Evolutionary conservation across 2,329 filamentous ascomycete genomes (phyloP), one percentile per base, ranked within the genome.

Genomic region (Fusarium sp.): DNA sequence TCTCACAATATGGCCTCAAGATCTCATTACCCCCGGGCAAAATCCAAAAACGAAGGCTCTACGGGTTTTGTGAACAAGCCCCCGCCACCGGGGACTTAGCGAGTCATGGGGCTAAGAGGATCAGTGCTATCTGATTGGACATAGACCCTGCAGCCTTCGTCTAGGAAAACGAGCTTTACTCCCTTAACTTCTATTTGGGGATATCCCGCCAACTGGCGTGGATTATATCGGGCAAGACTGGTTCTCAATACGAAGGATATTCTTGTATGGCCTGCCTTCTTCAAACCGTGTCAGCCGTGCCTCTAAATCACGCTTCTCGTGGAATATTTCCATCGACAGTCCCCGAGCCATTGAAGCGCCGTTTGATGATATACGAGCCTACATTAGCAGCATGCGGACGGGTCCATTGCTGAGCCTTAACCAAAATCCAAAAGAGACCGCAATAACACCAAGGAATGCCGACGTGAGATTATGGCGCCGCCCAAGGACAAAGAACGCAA

Each of bases 401-500:
- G 63, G 46, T 46, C 63, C 44, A 42, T 38, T 56, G 40, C 26
- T 44, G 26, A 56, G 44, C 48, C 60, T 36, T 58, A 40, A 34
- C 45, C 50, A 54, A 70, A 44, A 59, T 52, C 63, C 68, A 40
- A 54, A 45, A 68, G 38, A 68, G 45, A 43, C 51, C 28, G 52
- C 67, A 43, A 54, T 59, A 63, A 43, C 49, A 36, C 62, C 49
- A 49, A 53, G 58, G 57, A 48, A 71, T 66, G 63, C 59, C 52
- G 55, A 58, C 42, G 44, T 69, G 56, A 72, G 55, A 46, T 20
- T 46, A 80, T 80, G 78, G 77, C 75, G 49, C 78, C 74, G 42
- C 78, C 76, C 43, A 78, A 78, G 69, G 76, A 78, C 38, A 78
- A 77, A 74, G 76, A 78, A 64, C 76, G 79, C 63, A 78, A 80